phyloP scores from a whole-genome alignment of 768 basidiomycete species.

The Naganishia vaughanmartiniae region DNA sequence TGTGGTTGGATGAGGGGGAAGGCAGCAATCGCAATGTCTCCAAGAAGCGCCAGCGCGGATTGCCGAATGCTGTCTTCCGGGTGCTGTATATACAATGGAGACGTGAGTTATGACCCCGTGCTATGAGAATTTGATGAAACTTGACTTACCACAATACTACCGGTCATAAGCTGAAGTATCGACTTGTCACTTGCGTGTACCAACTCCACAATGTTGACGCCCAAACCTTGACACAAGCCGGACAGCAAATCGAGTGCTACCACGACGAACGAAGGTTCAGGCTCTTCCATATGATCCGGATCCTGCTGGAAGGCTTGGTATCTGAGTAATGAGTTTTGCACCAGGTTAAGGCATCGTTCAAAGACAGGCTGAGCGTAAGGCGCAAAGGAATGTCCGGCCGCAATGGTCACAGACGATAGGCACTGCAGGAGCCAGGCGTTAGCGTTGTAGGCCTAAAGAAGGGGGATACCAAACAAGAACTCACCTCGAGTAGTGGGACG shows the following conservation, averaged over 20 bases:
- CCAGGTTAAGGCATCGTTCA: slow-evolving; percentile 81
- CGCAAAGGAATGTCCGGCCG: slow-evolving; percentile 82
- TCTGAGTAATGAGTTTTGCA: slow-evolving; percentile 74
- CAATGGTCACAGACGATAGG: slow-evolving; percentile 93
- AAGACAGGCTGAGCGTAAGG: slow-evolving; percentile 88
- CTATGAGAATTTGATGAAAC: not conserved
- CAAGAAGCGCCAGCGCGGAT: slow-evolving; percentile 95
- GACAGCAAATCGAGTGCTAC: slow-evolving; percentile 96
- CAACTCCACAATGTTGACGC: slow-evolving; percentile 69
- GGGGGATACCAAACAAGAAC: slow-evolving; percentile 32
- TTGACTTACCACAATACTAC: slow-evolving; percentile 69
- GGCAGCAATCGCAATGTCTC: slow-evolving; percentile 95
- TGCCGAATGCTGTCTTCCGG: slow-evolving; percentile 93
- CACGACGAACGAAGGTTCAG: slow-evolving; percentile 94
- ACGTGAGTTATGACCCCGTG: not conserved
- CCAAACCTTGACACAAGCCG: slow-evolving; percentile 90
- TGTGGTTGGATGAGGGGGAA: slow-evolving; percentile 80
- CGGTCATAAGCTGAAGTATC: slow-evolving; percentile 73
- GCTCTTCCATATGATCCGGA: slow-evolving; percentile 79
- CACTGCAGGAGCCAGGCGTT: slow-evolving; percentile 60
- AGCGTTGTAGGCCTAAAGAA: not conserved
- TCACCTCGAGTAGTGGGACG: slow-evolving; percentile 90
- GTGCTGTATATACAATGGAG: slow-evolving; percentile 56
- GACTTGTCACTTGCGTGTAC: slow-evolving; percentile 71
- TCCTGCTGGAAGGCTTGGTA: slow-evolving; percentile 87